These are phyloP conservation scores for Trypanosomatidae sp. DNA, from an alignment of 208 protist genomes.

Conservation along the genomic window DNA sequence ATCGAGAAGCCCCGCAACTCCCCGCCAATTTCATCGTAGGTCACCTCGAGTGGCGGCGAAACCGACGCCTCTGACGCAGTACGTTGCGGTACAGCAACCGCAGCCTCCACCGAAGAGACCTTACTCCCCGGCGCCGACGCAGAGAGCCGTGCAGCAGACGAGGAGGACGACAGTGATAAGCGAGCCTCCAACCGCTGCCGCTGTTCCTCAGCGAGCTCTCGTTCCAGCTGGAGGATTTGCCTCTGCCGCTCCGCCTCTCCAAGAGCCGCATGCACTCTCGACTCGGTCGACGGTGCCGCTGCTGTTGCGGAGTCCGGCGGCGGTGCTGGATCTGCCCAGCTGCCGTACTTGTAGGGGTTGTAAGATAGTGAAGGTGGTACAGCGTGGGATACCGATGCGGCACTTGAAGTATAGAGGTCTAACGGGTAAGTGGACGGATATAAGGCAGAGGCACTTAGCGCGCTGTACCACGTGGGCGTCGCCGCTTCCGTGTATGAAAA, in stretches of 20 bases:
- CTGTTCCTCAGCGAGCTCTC: slow-evolving; percentile 27
- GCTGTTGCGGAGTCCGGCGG: neutral
- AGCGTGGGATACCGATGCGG: neutral
- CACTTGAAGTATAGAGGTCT: neutral
- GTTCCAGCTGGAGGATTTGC: slow-evolving; percentile 25
- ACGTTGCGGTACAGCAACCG: neutral
- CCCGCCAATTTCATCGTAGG: neutral
- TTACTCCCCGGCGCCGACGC: neutral
- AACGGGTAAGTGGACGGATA: slow-evolving; percentile 13
- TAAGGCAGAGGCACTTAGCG: neutral
- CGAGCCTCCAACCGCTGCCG: slow-evolving; percentile 18
- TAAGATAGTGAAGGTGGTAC: neutral
- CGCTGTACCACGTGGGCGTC: slow-evolving; percentile 16
- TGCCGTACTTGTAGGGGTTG: neutral
- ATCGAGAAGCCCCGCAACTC: slow-evolving; percentile 5
- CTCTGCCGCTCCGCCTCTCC: slow-evolving; percentile 22
- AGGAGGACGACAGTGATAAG: slow-evolving; percentile 3
- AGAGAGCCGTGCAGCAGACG: neutral
- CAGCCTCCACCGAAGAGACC: neutral
- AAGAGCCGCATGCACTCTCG: neutral
- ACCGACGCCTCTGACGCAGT: neutral
- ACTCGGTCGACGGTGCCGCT: neutral
- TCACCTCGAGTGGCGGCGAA: slow-evolving; percentile 1
- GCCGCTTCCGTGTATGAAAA: neutral
- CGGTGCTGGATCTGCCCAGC: neutral